phyloP scores from a whole-genome alignment of 2,329 filamentous ascomycete species.

The Trichoderma sp. region DNA sequence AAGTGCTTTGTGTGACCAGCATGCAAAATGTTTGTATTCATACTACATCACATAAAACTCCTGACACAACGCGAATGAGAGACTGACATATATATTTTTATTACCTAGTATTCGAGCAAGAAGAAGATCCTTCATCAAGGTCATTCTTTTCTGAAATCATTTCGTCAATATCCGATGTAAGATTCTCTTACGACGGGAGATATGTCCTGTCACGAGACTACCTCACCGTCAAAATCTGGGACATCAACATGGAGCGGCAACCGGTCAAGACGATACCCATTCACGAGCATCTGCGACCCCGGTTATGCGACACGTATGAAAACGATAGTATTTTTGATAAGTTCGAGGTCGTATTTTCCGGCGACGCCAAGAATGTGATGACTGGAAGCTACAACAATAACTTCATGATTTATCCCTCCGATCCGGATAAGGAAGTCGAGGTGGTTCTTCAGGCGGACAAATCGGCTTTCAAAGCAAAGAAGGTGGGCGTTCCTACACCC shows the following conservation, averaged over 20 bases:
- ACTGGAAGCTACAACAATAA: constrained; percentile 99
- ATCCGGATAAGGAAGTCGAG: constrained; percentile 93
- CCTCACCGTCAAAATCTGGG: constrained; percentile 99
- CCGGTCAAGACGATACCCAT: constrained; percentile 99
- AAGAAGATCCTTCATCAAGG: constrained; percentile 93
- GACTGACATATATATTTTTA: neutral
- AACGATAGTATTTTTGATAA: constrained; percentile 99
- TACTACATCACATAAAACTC: neutral
- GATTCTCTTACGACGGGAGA: constrained; percentile 92
- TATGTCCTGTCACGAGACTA: constrained; percentile 99
- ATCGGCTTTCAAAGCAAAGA: constrained; percentile 99
- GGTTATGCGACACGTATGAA: constrained; percentile 96
- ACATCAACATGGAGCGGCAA: constrained; percentile 98
- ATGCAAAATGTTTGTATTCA: constrained; percentile 74
- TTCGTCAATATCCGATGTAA: constrained; percentile 97
- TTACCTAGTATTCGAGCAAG: constrained; percentile 87
- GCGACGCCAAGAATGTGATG: constrained; percentile 98
- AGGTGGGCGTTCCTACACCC: constrained; percentile 94
- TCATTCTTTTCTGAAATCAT: constrained; percentile 99
- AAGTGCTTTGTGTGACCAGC: constrained; percentile 92
- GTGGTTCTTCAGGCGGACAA: constrained; percentile 98
- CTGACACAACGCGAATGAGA: neutral
- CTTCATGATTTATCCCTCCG: constrained; percentile 99
- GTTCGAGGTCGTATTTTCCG: constrained; percentile 98
- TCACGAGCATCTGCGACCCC: constrained; percentile 91